These are phyloP conservation scores for Neurospora sp. DNA, from an alignment of 495 filamentous ascomycete genomes.

Conservation along the genomic window DNA sequence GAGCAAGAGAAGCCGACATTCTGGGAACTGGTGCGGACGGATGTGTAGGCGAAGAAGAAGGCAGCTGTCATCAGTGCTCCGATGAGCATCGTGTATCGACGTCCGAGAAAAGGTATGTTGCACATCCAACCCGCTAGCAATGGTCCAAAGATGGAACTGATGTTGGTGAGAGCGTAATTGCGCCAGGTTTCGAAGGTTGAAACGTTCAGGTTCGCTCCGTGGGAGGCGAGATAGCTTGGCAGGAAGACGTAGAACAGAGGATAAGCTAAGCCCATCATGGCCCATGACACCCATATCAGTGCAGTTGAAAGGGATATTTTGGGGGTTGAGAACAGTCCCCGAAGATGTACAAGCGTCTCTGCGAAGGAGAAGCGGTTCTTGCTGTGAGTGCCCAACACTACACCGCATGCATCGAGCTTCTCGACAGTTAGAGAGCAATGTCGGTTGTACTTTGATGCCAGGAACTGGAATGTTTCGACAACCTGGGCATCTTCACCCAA, in stretches of 20 bases:
- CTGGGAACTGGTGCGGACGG: conserved; percentile 47
- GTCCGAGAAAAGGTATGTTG: conserved; percentile 45
- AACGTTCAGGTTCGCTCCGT: conserved; percentile 26
- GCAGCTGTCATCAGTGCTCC: conserved; percentile 50
- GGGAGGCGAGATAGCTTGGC: conserved; percentile 33
- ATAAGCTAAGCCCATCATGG: conserved; percentile 59
- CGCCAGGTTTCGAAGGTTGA: conserved; percentile 52
- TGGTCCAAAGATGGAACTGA: conserved; percentile 54
- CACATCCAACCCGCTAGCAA: conserved; percentile 57
- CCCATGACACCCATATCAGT: conserved; percentile 61
- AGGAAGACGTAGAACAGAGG: conserved; percentile 64
- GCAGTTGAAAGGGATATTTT: conserved; percentile 50
- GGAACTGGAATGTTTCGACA: conserved; percentile 47
- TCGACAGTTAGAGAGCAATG: conserved; percentile 54
- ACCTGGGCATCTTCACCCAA: conserved; percentile 54
- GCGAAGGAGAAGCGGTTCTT: conserved; percentile 34
- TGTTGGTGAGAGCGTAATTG: conserved; percentile 60
- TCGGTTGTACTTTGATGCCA: conserved; percentile 54
- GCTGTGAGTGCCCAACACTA: conserved; percentile 28
- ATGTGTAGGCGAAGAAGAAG: conserved; percentile 64
- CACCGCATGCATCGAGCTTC: conserved; percentile 44
- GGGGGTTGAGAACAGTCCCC: conserved; percentile 52
- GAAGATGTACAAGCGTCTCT: conserved; percentile 47
- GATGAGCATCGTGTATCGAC: conserved; percentile 57
- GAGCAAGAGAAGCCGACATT: conserved; percentile 57